These are phyloP conservation scores for Tolypocladium tropicale DNA, from an alignment of 2,329 filamentous ascomycete genomes.

Conservation along the genomic window DNA sequence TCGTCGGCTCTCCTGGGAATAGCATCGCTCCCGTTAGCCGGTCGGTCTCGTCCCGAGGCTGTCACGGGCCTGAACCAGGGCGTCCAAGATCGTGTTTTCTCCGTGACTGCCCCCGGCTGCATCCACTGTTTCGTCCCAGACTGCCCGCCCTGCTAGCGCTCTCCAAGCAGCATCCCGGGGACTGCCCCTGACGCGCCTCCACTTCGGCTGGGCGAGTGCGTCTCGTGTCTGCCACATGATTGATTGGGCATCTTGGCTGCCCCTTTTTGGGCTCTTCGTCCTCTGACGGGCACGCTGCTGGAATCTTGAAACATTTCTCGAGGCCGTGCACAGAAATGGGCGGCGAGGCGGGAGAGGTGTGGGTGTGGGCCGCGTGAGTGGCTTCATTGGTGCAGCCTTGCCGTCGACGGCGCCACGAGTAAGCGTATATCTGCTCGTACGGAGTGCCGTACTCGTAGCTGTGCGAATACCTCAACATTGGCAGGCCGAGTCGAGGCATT, in stretches of 20 bases:
- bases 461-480: neutral
- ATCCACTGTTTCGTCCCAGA: neutral
- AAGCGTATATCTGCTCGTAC: too few relatives aligned
- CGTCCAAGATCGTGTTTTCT: neutral
- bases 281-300: neutral
- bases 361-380: neutral
- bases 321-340: neutral
- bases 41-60: neutral
- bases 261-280: neutral
- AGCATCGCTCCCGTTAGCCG: neutral
- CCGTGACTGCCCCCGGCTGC: neutral
- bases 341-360: neutral
- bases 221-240: neutral
- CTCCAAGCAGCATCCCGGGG: neutral
- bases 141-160: slow-evolving; percentile 1
- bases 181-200: neutral
- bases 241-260: neutral
- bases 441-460: too few relatives aligned
- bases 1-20: neutral
- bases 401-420: too few relatives aligned
- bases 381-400: neutral
- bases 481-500: neutral
- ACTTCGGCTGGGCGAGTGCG: neutral
- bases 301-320: neutral
- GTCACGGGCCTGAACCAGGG: neutral